Conservation (phyloP, 495 filamentous ascomycete genomes). For the Lophiotrema nucula region DNA sequence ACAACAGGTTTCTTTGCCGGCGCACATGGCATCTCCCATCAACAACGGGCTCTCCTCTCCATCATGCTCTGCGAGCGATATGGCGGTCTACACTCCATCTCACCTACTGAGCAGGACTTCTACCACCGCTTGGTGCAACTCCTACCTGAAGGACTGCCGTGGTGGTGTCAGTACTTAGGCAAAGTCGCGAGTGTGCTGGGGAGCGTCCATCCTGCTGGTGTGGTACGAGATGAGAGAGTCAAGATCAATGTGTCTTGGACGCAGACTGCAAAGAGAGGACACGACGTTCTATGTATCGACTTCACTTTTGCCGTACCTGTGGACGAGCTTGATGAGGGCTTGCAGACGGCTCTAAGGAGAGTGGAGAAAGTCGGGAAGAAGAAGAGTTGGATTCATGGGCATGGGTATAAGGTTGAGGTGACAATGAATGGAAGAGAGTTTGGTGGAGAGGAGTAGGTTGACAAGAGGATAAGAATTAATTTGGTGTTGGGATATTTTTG, state of each 20-base stretch:
- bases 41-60: conserved; percentile 66
- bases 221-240: conserved; percentile 40
- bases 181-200: conserved; percentile 49
- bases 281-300: conserved; percentile 35
- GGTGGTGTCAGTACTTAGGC: conserved; percentile 65
- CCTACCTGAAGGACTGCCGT: conserved; percentile 49
- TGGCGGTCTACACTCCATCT: conserved; percentile 58
- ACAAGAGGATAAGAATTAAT: background rate
- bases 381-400: conserved; percentile 54
- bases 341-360: conserved; percentile 43
- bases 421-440: conserved; percentile 19
- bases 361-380: conserved; percentile 60
- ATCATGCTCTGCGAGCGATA: conserved; percentile 75
- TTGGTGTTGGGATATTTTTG: background rate
- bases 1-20: conserved; percentile 64
- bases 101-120: conserved; percentile 51
- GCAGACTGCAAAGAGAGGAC: conserved; percentile 31
- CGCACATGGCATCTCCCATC: conserved; percentile 70
- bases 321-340: conserved; percentile 32
- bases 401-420: conserved; percentile 15
- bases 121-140: conserved; percentile 50
- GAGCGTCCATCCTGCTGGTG: conserved; percentile 54
- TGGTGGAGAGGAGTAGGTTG: background rate
- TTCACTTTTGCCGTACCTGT: conserved; percentile 29
- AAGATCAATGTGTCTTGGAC: conserved; percentile 14